Percentiles rank a stretch among this genome's conserved stretches.
phyloP scores from a whole-genome alignment of 306 rosid genomes.

The Astragalus membranaceus region DNA sequence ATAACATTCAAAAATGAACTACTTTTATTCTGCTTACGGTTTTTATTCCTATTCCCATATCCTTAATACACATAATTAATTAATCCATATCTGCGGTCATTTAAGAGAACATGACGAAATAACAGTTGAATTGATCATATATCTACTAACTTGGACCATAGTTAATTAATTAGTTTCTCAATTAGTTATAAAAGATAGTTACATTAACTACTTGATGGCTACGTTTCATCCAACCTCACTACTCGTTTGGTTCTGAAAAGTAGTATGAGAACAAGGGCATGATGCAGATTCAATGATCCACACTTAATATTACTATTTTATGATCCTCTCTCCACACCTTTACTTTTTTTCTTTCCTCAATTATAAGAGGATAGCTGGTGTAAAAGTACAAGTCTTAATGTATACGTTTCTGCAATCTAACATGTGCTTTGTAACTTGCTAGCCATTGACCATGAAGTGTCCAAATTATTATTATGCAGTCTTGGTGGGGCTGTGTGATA shows the following conservation, averaged over 20 bases:
- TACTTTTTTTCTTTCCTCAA: constrained; percentile 26
- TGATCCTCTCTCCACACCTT: not conserved
- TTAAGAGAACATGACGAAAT: not conserved
- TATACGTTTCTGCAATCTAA: constrained; percentile 15
- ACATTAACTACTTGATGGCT: constrained; percentile 18
- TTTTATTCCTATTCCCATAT: not conserved
- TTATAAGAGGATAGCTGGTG: constrained; percentile 23
- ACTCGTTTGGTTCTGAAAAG: constrained; percentile 7
- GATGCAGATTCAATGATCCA: constrained; percentile 22
- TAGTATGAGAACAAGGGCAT: constrained; percentile 22
- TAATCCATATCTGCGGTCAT: not conserved
- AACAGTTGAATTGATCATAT: not conserved
- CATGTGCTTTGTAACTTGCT: constrained; percentile 28
- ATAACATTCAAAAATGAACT: not conserved
- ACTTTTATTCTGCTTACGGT: not conserved
- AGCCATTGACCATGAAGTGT: constrained; percentile 17
- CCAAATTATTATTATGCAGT: not conserved
- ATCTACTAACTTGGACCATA: not conserved
- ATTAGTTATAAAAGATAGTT: constrained; percentile 4
- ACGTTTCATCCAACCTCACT: constrained; percentile 18
- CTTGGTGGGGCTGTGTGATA: constrained; percentile 22
- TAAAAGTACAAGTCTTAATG: too few relatives aligned
- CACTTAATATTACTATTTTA: not conserved
- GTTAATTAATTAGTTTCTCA: constrained; percentile 10
- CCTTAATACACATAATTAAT: not conserved